Evolutionary conservation across 1,284 basidiomycete species (phyloP), one percentile per base, ranked within the genome.

Genomic region (Ustilago hordei): DNA sequence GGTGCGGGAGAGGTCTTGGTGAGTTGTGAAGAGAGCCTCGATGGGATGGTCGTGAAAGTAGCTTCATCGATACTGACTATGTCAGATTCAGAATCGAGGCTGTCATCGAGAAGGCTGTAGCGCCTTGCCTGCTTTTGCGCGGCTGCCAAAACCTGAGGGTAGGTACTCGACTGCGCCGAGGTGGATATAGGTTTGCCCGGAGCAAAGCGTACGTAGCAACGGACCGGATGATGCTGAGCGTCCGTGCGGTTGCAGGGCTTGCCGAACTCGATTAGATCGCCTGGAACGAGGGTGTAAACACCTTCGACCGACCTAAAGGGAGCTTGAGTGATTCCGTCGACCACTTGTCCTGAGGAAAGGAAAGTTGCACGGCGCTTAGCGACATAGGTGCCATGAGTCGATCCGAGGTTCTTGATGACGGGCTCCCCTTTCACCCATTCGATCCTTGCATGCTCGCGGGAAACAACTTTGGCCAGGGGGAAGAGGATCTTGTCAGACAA

Each of bases 331-430:
- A 39, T 9, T 6, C 3, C 35, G 28, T 62, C 56, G 15, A 19
- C 2, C 12, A 60, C 15, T 4, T 52, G 28, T 5, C 60, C 63
- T 0, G 35, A 15, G 2, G 47, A 15, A 3, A 13, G 19, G 8
- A 57, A 8, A 1, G 4, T 19, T 13, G 50, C 54, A 2, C 38
- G 32, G 11, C 50, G 32, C 11, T 19, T 66, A 31, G 63, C 59
- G 23, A 78, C 64, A 19, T 39, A 72, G 9, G 76, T 78, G n/a
- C 76, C 76, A 38, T 75, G 76, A 7, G 64, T 78, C 0, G 76
- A 75, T 7, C 73, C 76, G 6, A 60, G 50, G 15, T 78, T 65
- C 32, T 53, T 48, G 28, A 78, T 41, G 50, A 64, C 15, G 8
- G 62, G 55, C 8, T 2, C 1, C 9, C 56, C 56, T 11, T 60